A percentile compares a stretch with the other conserved stretches of the same genome.
phyloP scores from a whole-genome alignment of 176 grass and related monocot genomes.

The Eragrostis nindensis region DNA sequence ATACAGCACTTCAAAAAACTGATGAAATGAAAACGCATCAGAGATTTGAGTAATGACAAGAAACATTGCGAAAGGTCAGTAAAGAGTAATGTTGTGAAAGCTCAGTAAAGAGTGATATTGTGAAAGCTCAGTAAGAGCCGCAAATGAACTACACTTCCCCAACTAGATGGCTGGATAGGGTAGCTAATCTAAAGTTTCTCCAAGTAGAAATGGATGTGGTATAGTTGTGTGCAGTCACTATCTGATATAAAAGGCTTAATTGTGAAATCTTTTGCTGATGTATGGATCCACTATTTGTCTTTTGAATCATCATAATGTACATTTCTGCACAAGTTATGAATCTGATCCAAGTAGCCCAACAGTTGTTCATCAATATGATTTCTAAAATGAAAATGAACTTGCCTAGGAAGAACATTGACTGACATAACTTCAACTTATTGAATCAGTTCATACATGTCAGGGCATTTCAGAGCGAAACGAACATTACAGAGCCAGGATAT shows the following conservation, averaged over 20 bases:
- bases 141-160: neutral
- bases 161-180: conserved; percentile 1
- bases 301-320: neutral
- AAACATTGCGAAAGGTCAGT: neutral
- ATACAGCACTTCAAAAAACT: conserved; percentile 15
- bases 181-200: conserved; percentile 17
- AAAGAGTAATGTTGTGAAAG: neutral
- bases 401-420: neutral
- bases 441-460: no score
- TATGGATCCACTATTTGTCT: neutral
- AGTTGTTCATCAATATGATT: neutral
- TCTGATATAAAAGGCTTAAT: neutral
- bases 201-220: neutral
- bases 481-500: neutral
- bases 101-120: no score
- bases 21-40: conserved; percentile 1
- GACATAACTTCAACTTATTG: no score
- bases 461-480: neutral
- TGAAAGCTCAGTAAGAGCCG: no score
- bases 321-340: neutral
- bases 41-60: neutral
- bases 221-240: neutral
- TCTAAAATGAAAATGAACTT: neutral
- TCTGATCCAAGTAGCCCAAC: neutral
- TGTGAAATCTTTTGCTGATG: neutral